These are phyloP conservation scores for Avena eriantha DNA, from an alignment of 176 grass and related monocot species.

Conservation along the genomic window DNA sequence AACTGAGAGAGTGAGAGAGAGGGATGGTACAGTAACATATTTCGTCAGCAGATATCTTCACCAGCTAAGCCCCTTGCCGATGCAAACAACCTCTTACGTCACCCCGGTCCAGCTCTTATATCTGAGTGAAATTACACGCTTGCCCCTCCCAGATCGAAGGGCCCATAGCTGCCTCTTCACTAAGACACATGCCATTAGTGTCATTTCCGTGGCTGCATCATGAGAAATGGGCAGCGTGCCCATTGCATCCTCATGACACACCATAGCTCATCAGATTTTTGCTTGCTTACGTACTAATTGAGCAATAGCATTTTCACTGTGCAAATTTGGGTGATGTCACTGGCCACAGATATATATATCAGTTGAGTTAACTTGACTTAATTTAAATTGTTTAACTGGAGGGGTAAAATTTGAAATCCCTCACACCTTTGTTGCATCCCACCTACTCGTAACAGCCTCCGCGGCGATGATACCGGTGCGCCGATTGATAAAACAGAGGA, in stretches of 20 bases:
- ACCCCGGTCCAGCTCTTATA: neutral
- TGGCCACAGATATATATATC: neutral
- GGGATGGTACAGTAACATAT: neutral
- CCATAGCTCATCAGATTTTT: neutral
- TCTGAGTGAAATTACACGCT: neutral
- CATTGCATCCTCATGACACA: conserved; percentile 39
- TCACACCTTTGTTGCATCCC: conserved; percentile 67
- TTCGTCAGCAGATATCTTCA: conserved; percentile 47
- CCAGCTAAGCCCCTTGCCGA: conserved; percentile 33
- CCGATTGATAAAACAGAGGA: conserved; percentile 2
- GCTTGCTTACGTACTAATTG: neutral
- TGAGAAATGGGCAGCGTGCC: neutral
- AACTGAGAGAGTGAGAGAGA: neutral
- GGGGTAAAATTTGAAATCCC: neutral
- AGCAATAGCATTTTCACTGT: neutral
- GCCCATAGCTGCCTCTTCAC: neutral
- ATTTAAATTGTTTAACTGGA: neutral
- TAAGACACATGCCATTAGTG: neutral
- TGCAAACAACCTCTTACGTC: conserved; percentile 40
- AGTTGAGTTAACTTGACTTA: neutral
- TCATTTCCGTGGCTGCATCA: neutral
- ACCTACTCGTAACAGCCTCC: conserved; percentile 76
- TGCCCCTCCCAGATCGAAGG: neutral
- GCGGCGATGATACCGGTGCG: conserved; percentile 44
- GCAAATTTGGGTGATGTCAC: neutral